Conservation (phyloP, 768 basidiomycete genomes). For the Trametes gibbosa region DNA sequence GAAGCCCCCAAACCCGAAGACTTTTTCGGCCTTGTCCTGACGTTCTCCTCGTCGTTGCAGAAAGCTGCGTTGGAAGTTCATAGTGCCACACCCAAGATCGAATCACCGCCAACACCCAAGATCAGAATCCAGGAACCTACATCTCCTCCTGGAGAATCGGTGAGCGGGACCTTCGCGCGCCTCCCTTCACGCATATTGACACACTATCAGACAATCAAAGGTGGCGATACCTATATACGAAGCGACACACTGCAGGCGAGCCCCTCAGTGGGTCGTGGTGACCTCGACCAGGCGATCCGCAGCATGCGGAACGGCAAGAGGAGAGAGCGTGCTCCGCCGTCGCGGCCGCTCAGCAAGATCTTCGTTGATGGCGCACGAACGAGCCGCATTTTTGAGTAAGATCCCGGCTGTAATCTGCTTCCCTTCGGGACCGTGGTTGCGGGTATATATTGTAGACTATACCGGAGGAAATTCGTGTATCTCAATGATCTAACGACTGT, state of each 20-base stretch:
- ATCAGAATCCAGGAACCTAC: constrained; percentile 18
- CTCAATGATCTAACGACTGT: constrained; percentile 15
- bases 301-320: constrained; percentile 70
- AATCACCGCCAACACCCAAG: constrained; percentile 14
- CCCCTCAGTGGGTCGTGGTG: constrained; percentile 68
- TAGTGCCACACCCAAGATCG: constrained; percentile 40
- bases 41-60: constrained; percentile 73
- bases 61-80: constrained; percentile 72
- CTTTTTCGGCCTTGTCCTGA: constrained; percentile 73
- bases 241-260: constrained; percentile 35
- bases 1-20: constrained; percentile 77
- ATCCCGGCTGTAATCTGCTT: not conserved
- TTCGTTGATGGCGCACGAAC: constrained; percentile 62
- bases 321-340: constrained; percentile 41
- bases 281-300: constrained; percentile 81
- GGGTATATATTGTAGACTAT: constrained; percentile 3
- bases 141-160: constrained; percentile 20
- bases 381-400: constrained; percentile 31
- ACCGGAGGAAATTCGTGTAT: constrained; percentile 2
- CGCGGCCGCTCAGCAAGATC: constrained; percentile 70
- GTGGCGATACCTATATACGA: constrained; percentile 18
- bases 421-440: not conserved
- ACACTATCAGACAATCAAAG: constrained; percentile 43
- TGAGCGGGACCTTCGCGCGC: not conserved
- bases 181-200: not conserved